A percentile compares a stretch with the other conserved stretches of the same genome.
Conservation (phyloP, 2,329 filamentous ascomycete genomes). For the Mycogone perniciosa region DNA sequence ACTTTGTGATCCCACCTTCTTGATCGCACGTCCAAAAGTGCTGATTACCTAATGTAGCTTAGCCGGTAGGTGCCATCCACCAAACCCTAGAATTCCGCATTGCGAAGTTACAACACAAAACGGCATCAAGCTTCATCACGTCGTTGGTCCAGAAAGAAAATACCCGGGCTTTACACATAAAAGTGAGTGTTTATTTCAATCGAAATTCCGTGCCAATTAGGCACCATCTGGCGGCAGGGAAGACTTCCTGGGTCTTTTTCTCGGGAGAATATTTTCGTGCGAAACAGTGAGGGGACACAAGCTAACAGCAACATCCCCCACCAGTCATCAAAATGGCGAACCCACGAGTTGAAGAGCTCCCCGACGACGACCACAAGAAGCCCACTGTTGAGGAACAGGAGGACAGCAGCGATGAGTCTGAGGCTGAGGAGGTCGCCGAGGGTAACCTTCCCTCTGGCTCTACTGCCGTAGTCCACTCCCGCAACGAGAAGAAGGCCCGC, state of each 20-base stretch:
- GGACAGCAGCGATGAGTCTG: conserved; percentile 67
- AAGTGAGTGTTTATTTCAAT: conserved; percentile 23
- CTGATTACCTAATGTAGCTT: conserved; percentile 37
- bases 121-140: conserved; percentile 24
- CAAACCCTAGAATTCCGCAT: conserved; percentile 42
- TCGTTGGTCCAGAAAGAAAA: conserved; percentile 26
- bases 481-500: conserved; percentile 99
- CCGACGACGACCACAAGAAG: conserved; percentile 85
- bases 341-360: conserved; percentile 94
- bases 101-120: conserved; percentile 35
- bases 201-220: background rate
- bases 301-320: conserved; percentile 24
- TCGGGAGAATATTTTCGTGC: conserved; percentile 11
- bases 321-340: conserved; percentile 74
- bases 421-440: conserved; percentile 76
- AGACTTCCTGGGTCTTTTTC: background rate
- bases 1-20: background rate
- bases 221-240: conserved; percentile 1
- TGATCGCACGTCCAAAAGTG: conserved; percentile 8
- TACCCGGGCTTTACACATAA: conserved; percentile 29
- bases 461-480: conserved; percentile 87
- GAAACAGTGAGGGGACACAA: conserved; percentile 18
- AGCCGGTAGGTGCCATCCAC: conserved; percentile 30
- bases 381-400: conserved; percentile 68
- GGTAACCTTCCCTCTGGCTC: conserved; percentile 74